phyloP scores from a whole-genome alignment of 176 grass and related monocot species.

The Tillandsia fasciculata region DNA sequence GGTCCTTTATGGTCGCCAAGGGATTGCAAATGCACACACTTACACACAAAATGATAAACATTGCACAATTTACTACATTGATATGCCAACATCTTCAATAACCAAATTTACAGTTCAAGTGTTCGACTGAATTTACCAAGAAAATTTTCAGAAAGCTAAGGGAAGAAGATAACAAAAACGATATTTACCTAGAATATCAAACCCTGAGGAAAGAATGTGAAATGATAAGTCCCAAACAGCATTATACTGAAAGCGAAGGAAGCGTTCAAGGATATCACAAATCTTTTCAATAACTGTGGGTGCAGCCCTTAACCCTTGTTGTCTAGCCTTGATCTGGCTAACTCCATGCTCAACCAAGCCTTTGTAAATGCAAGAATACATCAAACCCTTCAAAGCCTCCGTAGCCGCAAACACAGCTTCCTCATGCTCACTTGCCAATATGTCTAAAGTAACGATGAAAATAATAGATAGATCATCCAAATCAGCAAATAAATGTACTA shows the following conservation, averaged over 20 bases:
- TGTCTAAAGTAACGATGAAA: conserved; percentile 38
- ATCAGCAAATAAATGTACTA: conserved; percentile 3
- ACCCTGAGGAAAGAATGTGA: conserved; percentile 52
- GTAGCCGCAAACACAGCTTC: conserved; percentile 72
- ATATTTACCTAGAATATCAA: conserved; percentile 63
- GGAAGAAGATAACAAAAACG: neutral
- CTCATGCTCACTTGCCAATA: conserved; percentile 82
- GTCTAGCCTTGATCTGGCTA: conserved; percentile 59
- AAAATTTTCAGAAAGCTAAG: neutral
- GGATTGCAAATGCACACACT: no score
- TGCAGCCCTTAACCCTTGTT: conserved; percentile 37
- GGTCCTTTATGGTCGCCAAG: no score
- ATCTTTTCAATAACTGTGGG: conserved; percentile 85
- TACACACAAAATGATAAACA: no score
- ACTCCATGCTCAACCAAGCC: conserved; percentile 59
- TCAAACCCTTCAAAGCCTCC: conserved; percentile 64
- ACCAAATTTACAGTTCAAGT: neutral
- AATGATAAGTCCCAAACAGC: conserved; percentile 90
- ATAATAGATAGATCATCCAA: neutral
- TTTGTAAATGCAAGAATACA: conserved; percentile 59
- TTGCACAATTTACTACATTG: no score
- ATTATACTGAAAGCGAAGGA: conserved; percentile 59
- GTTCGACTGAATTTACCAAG: conserved; percentile 1
- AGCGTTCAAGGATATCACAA: conserved; percentile 63
- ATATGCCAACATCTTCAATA: neutral